Conservation (phyloP, 257 asterid species). For the Scutellaria galericulata region DNA sequence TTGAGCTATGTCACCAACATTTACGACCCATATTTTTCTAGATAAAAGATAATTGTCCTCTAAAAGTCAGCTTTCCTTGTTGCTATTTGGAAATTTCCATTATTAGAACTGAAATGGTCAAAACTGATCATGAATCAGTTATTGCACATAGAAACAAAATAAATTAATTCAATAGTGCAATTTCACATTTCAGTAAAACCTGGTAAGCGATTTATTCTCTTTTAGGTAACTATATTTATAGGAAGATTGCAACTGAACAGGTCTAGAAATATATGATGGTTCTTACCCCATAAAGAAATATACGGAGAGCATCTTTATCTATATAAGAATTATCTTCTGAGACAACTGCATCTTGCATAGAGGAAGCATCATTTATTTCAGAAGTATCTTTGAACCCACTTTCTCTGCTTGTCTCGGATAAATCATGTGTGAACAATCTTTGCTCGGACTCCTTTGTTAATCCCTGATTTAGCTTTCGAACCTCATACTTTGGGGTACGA, state of each 20-base stretch:
- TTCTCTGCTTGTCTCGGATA: constrained; percentile 44
- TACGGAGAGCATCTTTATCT: constrained; percentile 54
- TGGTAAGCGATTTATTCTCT: neutral
- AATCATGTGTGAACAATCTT: constrained; percentile 36
- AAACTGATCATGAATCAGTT: neutral
- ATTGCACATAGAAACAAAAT: constrained; percentile 12
- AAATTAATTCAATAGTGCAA: neutral
- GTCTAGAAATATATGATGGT: constrained; percentile 17
- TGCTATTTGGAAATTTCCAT: neutral
- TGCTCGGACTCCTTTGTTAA: constrained; percentile 42
- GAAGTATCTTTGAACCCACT: constrained; percentile 41
- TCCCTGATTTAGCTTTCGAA: constrained; percentile 65
- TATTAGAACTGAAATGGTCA: constrained; percentile 17
- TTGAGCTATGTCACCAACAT: constrained; percentile 3
- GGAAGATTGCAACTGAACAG: constrained; percentile 19
- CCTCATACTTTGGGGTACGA: constrained; percentile 72
- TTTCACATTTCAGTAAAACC: constrained; percentile 14
- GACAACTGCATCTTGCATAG: constrained; percentile 31
- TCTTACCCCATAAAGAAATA: constrained; percentile 97
- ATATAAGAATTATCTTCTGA: constrained; percentile 46
- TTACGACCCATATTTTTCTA: neutral
- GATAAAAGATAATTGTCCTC: constrained; percentile 22
- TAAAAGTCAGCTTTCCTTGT: neutral
- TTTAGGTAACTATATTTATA: constrained; percentile 20
- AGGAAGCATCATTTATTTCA: constrained; percentile 37